These are phyloP conservation scores for Pichia sp. DNA, from an alignment of 1,139 yeast species.

Conservation along the genomic window DNA sequence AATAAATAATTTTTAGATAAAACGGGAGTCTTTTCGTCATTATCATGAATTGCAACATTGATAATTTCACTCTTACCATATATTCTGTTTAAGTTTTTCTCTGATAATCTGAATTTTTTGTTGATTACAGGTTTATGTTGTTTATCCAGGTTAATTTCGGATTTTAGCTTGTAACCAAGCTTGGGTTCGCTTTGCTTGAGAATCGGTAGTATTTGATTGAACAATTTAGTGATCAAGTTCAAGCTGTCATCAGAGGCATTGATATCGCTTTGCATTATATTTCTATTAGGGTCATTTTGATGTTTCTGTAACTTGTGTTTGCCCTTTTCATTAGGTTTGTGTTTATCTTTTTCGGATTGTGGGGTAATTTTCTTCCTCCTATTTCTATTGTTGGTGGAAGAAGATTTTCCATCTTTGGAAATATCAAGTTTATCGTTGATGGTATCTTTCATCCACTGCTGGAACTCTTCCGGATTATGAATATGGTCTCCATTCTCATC, in stretches of 20 bases:
- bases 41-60: conserved; percentile 28
- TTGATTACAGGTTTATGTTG: background rate
- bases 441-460: background rate
- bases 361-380: background rate
- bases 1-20: conserved; percentile 45
- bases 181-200: conserved; percentile 3
- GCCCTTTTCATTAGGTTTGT: background rate
- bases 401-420: background rate
- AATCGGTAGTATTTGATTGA: background rate
- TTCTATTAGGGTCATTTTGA: background rate
- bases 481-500: background rate
- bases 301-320: background rate
- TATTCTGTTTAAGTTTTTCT: conserved; percentile 12
- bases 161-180: conserved; percentile 5
- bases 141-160: background rate
- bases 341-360: background rate
- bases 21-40: conserved; percentile 23
- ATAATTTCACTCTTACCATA: conserved; percentile 25
- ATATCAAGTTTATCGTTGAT: background rate
- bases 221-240: background rate
- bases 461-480: background rate
- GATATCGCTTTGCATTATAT: background rate
- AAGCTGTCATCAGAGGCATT: no score
- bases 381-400: background rate
- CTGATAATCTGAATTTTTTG: background rate